A percentile compares a stretch with the other conserved stretches of the same genome.
Conservation (phyloP, 768 basidiomycete species). For the Tylopilus subfusipes region DNA sequence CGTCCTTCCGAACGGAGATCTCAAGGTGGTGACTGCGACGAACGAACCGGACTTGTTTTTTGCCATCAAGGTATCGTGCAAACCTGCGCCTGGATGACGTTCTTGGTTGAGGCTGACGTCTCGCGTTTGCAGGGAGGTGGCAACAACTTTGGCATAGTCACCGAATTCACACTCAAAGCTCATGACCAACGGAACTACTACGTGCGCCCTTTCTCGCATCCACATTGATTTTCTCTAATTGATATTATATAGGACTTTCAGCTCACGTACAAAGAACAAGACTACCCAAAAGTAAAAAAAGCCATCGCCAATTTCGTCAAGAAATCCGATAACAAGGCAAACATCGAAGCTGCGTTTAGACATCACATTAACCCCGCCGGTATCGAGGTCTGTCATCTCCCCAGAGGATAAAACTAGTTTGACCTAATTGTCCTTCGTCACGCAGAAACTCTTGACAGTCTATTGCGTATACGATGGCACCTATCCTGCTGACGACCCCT, state of each 20-base stretch:
- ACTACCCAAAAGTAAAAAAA: constrained; percentile 1
- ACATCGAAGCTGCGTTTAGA: constrained; percentile 7
- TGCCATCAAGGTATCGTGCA: constrained; percentile 4
- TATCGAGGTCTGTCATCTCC: not conserved
- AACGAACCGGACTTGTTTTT: constrained; percentile 2
- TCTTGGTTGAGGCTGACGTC: no score
- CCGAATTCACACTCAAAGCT: constrained; percentile 22
- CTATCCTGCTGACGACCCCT: not conserved
- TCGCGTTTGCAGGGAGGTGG: constrained; percentile 17
- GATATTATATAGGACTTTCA: no score
- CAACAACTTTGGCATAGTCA: constrained; percentile 29
- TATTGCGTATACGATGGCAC: constrained; percentile 2
- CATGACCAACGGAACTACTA: constrained; percentile 6
- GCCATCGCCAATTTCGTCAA: not conserved
- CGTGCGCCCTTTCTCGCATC: not conserved
- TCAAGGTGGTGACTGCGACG: not conserved
- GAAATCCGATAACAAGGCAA: constrained; percentile 2
- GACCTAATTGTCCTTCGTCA: not conserved
- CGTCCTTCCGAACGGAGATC: constrained; percentile 29
- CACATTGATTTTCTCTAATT: not conserved
- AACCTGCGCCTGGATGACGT: no score
- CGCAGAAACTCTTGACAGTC: not conserved
- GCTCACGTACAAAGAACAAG: no score
- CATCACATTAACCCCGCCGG: not conserved
- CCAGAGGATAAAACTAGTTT: no score